Conservation (phyloP, 139 green algal species). For the Haematococcus sp. region DNA sequence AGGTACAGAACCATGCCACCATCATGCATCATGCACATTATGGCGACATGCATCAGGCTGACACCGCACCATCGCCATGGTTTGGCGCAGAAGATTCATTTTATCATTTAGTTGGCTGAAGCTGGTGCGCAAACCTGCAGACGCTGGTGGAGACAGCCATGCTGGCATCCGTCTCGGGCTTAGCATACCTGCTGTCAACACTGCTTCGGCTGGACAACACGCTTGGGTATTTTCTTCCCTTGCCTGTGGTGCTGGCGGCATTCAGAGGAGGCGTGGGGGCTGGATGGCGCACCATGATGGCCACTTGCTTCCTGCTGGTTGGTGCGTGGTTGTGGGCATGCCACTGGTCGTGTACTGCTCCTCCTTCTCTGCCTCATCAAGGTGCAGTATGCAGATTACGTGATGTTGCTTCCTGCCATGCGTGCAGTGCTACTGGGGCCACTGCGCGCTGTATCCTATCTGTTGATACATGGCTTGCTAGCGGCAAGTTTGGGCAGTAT, state of each 20-base stretch:
- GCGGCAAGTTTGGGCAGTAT: conserved; percentile 58
- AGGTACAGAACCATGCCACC: not conserved
- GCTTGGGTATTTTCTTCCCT: conserved; percentile 80
- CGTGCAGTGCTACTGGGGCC: conserved; percentile 78
- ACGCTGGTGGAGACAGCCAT: conserved; percentile 88
- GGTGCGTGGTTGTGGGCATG: conserved; percentile 39
- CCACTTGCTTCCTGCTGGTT: conserved; percentile 74
- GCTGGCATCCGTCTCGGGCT: conserved; percentile 76
- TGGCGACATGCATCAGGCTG: no score
- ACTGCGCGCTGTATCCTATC: conserved; percentile 63
- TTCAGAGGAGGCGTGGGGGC: conserved; percentile 53
- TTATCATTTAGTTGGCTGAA: no score
- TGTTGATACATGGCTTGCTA: conserved; percentile 72
- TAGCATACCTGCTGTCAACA: conserved; percentile 74
- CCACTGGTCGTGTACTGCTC: not conserved
- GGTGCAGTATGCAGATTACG: not conserved
- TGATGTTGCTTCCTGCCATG: not conserved
- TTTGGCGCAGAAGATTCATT: no score
- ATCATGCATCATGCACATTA: not conserved
- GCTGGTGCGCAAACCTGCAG: no score
- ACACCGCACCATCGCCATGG: no score
- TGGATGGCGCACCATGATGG: conserved; percentile 59
- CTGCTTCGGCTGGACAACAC: conserved; percentile 74
- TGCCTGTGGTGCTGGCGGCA: conserved; percentile 74
- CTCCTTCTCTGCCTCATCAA: not conserved